Evolutionary conservation across 768 basidiomycete genomes (phyloP).

Genomic region (Collybia sp.): DNA sequence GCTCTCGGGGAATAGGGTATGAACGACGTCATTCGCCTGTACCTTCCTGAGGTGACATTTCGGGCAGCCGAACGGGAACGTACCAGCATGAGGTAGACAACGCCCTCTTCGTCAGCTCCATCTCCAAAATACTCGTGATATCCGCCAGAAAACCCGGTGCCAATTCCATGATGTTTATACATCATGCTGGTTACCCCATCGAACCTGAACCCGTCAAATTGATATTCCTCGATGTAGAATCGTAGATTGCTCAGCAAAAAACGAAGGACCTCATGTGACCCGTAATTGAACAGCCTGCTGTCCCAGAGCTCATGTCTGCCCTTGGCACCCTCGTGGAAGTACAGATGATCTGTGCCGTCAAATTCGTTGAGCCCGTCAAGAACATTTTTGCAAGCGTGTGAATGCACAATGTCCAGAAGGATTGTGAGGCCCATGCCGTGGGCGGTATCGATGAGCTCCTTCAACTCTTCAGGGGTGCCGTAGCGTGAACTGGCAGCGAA

Average conservation of each 20-base stretch:
- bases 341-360: conserved; percentile 95
- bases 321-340: conserved; percentile 92
- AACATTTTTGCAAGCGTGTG: conserved; percentile 97
- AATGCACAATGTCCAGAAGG: conserved; percentile 95
- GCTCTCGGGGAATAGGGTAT: conserved; percentile 69
- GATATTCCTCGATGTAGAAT: conserved; percentile 93
- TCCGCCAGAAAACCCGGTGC: conserved; percentile 94
- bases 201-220: conserved; percentile 97
- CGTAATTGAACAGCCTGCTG: conserved; percentile 96
- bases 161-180: conserved; percentile 97
- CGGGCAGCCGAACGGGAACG: conserved; percentile 22
- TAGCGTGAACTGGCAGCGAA: conserved; percentile 97
- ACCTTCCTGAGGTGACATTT: conserved; percentile 5
- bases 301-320: conserved; percentile 98
- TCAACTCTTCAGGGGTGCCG: conserved; percentile 92
- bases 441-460: conserved; percentile 91
- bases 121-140: conserved; percentile 98
- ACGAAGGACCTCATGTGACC: conserved; percentile 87
- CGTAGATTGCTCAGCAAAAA: conserved; percentile 95
- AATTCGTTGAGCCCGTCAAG: conserved; percentile 94
- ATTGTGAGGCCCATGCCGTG: conserved; percentile 92
- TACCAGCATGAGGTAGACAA: conserved; percentile 97
- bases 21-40: conserved; percentile 91
- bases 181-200: conserved; percentile 99
- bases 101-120: conserved; percentile 78